phyloP scores from a whole-genome alignment of 345 rosid species.

The Salix purpurea region DNA sequence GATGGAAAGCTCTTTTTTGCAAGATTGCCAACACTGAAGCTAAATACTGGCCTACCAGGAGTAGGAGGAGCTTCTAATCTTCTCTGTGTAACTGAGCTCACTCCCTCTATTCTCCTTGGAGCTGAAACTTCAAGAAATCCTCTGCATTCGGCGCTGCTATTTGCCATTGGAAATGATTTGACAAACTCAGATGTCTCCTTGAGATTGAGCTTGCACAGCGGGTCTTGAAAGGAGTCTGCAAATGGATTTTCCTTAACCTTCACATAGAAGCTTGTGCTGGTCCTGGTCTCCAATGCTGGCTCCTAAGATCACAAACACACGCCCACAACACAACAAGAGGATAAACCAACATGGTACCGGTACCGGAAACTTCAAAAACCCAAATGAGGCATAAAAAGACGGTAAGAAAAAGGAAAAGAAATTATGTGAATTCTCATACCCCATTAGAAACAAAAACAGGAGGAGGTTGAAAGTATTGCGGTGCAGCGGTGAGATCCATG shows the following conservation, averaged over 20 bases:
- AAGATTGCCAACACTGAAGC: constrained; percentile 50
- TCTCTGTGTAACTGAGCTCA: constrained; percentile 41
- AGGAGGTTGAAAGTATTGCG: constrained; percentile 38
- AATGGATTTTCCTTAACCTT: constrained; percentile 49
- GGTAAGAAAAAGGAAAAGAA: background rate
- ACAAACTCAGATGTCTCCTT: constrained; percentile 75
- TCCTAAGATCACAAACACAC: constrained; percentile 31
- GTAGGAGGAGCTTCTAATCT: constrained; percentile 66
- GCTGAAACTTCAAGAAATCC: constrained; percentile 35
- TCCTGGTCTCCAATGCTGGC: constrained; percentile 26
- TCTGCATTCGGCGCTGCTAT: constrained; percentile 29
- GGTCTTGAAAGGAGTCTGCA: constrained; percentile 47
- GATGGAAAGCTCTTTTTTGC: constrained; percentile 78
- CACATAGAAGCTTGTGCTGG: constrained; percentile 26
- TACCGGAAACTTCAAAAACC: background rate
- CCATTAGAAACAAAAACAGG: constrained; percentile 29
- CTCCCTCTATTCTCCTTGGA: constrained; percentile 56
- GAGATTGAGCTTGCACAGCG: constrained; percentile 66
- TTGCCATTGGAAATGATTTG: constrained; percentile 47
- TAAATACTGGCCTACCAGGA: constrained; percentile 77
- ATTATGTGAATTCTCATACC: constrained; percentile 20
- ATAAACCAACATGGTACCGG: background rate
- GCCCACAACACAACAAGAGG: background rate
- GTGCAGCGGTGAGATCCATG: constrained; percentile 49
- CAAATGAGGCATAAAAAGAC: background rate